phyloP scores from a whole-genome alignment of 2,329 filamentous ascomycete species.

The Clarireedia hainanense region DNA sequence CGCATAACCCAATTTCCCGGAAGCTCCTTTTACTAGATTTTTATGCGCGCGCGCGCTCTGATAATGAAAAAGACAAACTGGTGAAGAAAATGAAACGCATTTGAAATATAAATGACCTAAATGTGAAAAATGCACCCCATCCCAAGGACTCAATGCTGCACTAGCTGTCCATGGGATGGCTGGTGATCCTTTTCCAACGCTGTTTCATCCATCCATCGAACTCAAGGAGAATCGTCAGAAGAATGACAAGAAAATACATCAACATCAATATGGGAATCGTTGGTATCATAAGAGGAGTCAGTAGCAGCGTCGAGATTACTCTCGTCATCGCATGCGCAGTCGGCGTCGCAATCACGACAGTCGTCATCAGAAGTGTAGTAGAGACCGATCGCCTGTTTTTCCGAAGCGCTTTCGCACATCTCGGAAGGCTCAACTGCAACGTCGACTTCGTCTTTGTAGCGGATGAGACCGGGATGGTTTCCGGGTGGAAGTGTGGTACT shows the following conservation, averaged over 20 bases:
- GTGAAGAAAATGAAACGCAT: slow-evolving; percentile 1
- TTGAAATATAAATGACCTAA: slow-evolving; percentile 4
- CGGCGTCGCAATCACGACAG: slow-evolving; percentile 7
- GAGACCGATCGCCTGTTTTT: not conserved
- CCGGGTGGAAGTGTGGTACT: slow-evolving; percentile 38
- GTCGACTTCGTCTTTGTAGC: slow-evolving; percentile 33
- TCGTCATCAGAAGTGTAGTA: slow-evolving; percentile 1
- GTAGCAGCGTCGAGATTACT: slow-evolving; percentile 14
- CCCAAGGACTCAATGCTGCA: slow-evolving; percentile 27
- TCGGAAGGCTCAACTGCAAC: not conserved
- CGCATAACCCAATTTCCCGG: not conserved
- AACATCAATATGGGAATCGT: slow-evolving; percentile 18
- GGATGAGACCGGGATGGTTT: slow-evolving; percentile 35
- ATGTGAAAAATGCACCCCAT: not conserved
- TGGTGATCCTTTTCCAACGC: slow-evolving; percentile 12
- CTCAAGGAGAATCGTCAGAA: not conserved
- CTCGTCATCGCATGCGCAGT: not conserved
- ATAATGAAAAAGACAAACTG: not conserved
- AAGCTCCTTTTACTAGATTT: too few relatives aligned
- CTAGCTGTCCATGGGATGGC: slow-evolving; percentile 25
- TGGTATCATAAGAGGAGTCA: slow-evolving; percentile 18
- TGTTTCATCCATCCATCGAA: slow-evolving; percentile 10
- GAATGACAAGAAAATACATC: slow-evolving; percentile 5
- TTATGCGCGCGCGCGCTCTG: not conserved
- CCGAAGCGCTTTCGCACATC: slow-evolving; percentile 4